phyloP scores from a whole-genome alignment of 2,329 filamentous ascomycete genomes.

The Colletotrichum scovillei region DNA sequence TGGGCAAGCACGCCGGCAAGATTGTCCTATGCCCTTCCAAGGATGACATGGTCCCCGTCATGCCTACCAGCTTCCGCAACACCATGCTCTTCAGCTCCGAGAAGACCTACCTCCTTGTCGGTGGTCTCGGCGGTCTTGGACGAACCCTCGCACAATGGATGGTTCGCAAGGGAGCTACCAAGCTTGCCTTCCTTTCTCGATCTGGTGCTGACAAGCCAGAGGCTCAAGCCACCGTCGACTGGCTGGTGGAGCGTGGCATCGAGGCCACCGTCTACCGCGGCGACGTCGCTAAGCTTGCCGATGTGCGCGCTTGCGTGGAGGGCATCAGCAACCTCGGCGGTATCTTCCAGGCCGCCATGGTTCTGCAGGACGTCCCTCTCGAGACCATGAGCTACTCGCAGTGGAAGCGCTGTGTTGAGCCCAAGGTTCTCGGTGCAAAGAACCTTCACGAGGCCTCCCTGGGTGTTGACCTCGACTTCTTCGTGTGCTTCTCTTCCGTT shows the following conservation, averaged over 20 bases:
- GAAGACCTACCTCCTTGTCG: constrained; percentile 44
- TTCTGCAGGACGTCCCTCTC: constrained; percentile 41
- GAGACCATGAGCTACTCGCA: constrained; percentile 42
- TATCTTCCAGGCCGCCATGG: constrained; percentile 54
- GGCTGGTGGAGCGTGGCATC: constrained; percentile 36
- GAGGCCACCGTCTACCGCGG: constrained; percentile 42
- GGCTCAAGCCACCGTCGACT: constrained; percentile 40
- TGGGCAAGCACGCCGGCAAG: constrained; percentile 51
- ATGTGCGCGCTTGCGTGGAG: constrained; percentile 40
- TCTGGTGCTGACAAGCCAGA: constrained; percentile 46
- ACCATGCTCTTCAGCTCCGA: constrained; percentile 38
- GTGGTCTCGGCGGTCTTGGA: constrained; percentile 41
- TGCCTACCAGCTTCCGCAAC: constrained; percentile 29
- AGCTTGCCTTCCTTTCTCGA: constrained; percentile 46
- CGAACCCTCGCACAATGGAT: constrained; percentile 49
- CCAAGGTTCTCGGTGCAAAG: constrained; percentile 47
- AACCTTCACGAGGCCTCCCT: constrained; percentile 46
- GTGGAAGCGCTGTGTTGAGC: constrained; percentile 40
- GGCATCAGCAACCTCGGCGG: constrained; percentile 46
- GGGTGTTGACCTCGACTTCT: constrained; percentile 43
- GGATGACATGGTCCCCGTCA: constrained; percentile 37
- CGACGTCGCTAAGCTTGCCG: constrained; percentile 44
- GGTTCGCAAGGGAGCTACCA: constrained; percentile 45
- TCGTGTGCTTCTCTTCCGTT: constrained; percentile 44
- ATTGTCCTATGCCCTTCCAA: constrained; percentile 41